phyloP scores from a whole-genome alignment of 768 basidiomycete genomes.

The Lyophyllum shimeji region DNA sequence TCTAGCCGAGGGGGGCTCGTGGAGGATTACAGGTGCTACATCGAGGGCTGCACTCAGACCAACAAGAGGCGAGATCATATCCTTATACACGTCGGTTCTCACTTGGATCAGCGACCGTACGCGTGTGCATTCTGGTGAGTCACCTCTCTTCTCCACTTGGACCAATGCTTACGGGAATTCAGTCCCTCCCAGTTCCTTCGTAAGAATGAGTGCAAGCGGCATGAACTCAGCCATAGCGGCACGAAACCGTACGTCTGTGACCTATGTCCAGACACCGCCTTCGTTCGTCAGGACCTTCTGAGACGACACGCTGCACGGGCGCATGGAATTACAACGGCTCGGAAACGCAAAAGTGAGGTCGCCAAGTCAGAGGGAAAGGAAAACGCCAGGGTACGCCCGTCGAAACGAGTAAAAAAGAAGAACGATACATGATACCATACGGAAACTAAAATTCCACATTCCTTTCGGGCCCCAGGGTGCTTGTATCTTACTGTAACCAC shows the following conservation, averaged over 20 bases:
- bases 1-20: constrained; percentile 55
- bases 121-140: constrained; percentile 65
- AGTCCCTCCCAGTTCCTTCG: constrained; percentile 67
- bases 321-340: constrained; percentile 41
- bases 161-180: constrained; percentile 2
- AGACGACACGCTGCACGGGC: constrained; percentile 62
- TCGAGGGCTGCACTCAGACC: constrained; percentile 61
- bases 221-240: constrained; percentile 65
- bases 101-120: constrained; percentile 68
- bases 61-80: constrained; percentile 79
- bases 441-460: background rate
- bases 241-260: constrained; percentile 58
- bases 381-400: background rate
- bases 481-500: no score
- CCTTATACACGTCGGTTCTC: constrained; percentile 69
- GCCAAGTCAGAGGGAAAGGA: constrained; percentile 6
- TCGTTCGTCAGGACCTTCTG: constrained; percentile 68
- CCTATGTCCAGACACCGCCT: constrained; percentile 54
- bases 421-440: background rate
- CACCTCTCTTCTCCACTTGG: background rate
- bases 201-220: constrained; percentile 78
- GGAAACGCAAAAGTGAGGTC: constrained; percentile 15
- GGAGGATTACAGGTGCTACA: constrained; percentile 66
- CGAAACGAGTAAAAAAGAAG: constrained; percentile 10
- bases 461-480: background rate